These are phyloP conservation scores for Saussurea involucrata DNA, from an alignment of 129 eudicot species.

Conservation along the genomic window DNA sequence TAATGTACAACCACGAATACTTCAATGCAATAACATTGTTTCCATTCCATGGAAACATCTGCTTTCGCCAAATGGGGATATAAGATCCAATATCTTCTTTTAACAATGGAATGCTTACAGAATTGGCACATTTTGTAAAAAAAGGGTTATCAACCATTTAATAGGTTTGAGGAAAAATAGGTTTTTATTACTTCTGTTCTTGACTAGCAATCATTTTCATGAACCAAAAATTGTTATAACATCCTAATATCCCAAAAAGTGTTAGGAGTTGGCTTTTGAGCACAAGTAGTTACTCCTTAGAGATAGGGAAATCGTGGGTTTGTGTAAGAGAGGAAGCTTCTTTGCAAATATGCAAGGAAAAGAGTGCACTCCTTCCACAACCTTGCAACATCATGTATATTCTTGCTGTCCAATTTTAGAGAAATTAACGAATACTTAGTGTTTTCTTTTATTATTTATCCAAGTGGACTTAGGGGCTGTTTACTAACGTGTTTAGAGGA, in stretches of 20 bases:
- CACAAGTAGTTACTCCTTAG: neutral
- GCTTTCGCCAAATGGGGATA: neutral
- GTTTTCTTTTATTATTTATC: no score
- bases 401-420: no score
- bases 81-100: neutral
- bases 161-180: neutral
- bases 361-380: no score
- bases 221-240: no score
- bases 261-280: no score
- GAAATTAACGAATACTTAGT: no score
- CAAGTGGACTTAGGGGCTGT: no score
- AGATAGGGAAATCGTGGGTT: neutral
- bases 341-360: neutral
- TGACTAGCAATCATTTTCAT: no score
- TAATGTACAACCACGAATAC: neutral
- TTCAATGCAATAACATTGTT: neutral
- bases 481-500: no score
- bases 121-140: neutral
- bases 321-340: neutral
- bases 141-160: neutral
- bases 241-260: no score
- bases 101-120: neutral
- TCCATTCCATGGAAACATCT: no score
- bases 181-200: no score
- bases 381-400: neutral